A percentile compares a stretch with the other conserved stretches of the same genome.
phyloP scores from a whole-genome alignment of 805 yeast genomes.

The Grigorovia humatica region DNA sequence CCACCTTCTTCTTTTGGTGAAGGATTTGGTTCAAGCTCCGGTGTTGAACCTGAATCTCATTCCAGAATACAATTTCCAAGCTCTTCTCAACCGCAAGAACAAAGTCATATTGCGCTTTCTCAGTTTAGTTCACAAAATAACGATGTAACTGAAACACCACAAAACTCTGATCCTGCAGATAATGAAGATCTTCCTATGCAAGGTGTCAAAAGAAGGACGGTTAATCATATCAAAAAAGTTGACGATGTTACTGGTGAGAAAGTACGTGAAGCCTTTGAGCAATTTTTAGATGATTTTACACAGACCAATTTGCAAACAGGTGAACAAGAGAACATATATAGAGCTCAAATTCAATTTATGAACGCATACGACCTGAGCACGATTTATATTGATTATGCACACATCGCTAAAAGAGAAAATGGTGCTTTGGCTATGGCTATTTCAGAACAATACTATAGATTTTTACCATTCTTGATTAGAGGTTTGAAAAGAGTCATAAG shows the following conservation, averaged over 20 bases:
- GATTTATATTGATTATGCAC: conserved; percentile 76
- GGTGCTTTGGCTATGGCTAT: conserved; percentile 87
- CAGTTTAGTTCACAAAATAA: conserved; percentile 20
- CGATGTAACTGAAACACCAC: conserved; percentile 1
- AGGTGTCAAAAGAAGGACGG: conserved; percentile 41
- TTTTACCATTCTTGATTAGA: conserved; percentile 69
- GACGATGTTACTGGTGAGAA: conserved; percentile 88
- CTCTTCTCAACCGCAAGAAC: conserved; percentile 18
- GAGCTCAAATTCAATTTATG: conserved; percentile 77
- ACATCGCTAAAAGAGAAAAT: conserved; percentile 62
- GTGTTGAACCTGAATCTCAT: conserved; percentile 20
- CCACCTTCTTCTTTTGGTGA: conserved; percentile 25
- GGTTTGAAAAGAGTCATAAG: conserved; percentile 68
- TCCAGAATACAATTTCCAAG: conserved; percentile 24
- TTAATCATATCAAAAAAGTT: conserved; percentile 71
- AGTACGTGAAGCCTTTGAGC: conserved; percentile 84
- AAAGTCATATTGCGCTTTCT: conserved; percentile 6
- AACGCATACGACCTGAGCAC: conserved; percentile 64
- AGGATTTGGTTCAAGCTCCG: conserved; percentile 23
- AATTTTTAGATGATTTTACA: conserved; percentile 59
- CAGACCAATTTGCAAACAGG: conserved; percentile 28
- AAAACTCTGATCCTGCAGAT: not conserved
- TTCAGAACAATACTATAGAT: conserved; percentile 84
- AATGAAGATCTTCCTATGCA: conserved; percentile 18
- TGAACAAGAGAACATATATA: conserved; percentile 46